Evolutionary conservation across 2,329 filamentous ascomycete genomes (phyloP).

Genomic region (Harringtonia lauricola): DNA sequence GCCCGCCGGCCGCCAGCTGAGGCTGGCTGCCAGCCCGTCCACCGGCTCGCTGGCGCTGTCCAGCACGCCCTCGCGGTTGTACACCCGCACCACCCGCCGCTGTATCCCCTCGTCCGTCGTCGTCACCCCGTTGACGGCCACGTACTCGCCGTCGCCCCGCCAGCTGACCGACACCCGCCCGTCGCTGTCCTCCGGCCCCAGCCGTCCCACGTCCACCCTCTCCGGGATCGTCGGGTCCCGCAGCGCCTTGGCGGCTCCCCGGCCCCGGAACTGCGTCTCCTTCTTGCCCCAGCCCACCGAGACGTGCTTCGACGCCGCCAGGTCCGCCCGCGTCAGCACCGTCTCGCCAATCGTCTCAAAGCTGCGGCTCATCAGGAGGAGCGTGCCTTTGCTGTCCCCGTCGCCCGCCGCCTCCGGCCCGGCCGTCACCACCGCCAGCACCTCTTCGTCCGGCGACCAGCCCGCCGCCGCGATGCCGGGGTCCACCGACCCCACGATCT

Average conservation of each 20-base stretch:
- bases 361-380: slow-evolving; percentile 84
- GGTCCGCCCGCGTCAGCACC: slow-evolving; percentile 60
- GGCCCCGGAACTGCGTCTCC: slow-evolving; percentile 95
- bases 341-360: slow-evolving; percentile 78
- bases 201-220: slow-evolving; percentile 70
- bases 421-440: slow-evolving; percentile 73
- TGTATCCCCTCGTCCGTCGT: slow-evolving; percentile 8
- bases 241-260: slow-evolving; percentile 74
- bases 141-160: slow-evolving; percentile 86
- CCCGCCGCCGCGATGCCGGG: slow-evolving; percentile 78
- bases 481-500: slow-evolving; percentile 92
- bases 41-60: slow-evolving; percentile 94
- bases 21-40: slow-evolving; percentile 72
- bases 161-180: slow-evolving; percentile 63
- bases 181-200: slow-evolving; percentile 65
- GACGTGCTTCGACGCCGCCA: slow-evolving; percentile 83
- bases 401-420: not conserved
- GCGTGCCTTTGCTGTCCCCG: slow-evolving; percentile 44
- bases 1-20: slow-evolving; percentile 87
- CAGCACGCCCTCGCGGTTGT: slow-evolving; percentile 77
- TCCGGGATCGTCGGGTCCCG: slow-evolving; percentile 93
- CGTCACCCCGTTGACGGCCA: slow-evolving; percentile 77
- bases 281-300: slow-evolving; percentile 97
- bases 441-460: slow-evolving; percentile 93
- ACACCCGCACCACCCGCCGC: slow-evolving; percentile 78